Base-by-base conservation (phyloP, 768 basidiomycete species). In the Podaxis mareebaensis region DNA sequence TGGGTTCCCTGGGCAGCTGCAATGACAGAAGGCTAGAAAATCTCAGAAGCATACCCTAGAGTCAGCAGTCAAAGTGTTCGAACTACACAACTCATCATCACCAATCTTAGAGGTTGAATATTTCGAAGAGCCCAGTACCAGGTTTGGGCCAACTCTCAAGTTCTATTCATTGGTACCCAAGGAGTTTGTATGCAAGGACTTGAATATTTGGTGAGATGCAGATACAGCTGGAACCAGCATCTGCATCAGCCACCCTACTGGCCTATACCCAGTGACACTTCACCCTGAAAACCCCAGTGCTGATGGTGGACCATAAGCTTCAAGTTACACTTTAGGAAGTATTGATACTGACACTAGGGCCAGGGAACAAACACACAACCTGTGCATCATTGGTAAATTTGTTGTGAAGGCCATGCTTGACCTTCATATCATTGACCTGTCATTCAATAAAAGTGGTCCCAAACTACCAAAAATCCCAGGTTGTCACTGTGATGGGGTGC, bases 41-140 rank as follows among this genome's bases (percentile, higher is more conserved):
- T 96, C 95, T 15, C 86, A 97, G 63, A 92, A 93, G 67, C 93
- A 96, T 70, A 89, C 98, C 30, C 83, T 99, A 22, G 96, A 99
- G 74, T 96, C 95, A n/a, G 95, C 95, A 0, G 89, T 95, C 71
- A 98, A 98, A 75, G 93, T 96, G 8, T 93, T 99, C 67, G 94
- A 96, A 72, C 85, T 99, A 54, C 99, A 98, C 68, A 96, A 97
- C 1, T 93, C 93, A 0, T 95, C 93, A 2, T 92, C 91, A 3
- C 95, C 95, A 0, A 87, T 98, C 22, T 84, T 99, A 46, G 97
- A 99, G 73, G 95, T 99, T 56, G 96, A 99, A 77, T 99, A 98
- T 77, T 98, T 98, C 70, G 94, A 97, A 71, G 97, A 99, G 79
- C 96, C 97, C 52, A 97, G 97, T 20, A 99, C 96, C 5, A 97